Conservation (phyloP, 2,329 filamentous ascomycete genomes). For the Penicillium sp. region DNA sequence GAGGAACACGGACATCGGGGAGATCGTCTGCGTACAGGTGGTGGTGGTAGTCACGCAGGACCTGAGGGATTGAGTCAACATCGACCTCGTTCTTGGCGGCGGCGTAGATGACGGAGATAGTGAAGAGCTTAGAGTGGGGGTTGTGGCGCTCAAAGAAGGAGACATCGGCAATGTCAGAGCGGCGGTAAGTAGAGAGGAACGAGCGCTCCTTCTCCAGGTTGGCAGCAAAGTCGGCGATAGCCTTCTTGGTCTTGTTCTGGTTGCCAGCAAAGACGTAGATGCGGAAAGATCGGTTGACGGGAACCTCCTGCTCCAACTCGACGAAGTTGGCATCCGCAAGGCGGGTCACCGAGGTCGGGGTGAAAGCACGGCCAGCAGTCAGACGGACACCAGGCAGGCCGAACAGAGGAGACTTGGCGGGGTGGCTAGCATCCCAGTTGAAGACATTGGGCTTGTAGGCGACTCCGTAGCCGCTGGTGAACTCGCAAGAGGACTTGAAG, state of each 20-base stretch:
- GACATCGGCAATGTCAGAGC: conserved; percentile 62
- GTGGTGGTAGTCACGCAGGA: conserved; percentile 74
- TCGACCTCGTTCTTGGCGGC: conserved; percentile 68
- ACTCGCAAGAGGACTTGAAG: conserved; percentile 89
- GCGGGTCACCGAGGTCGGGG: conserved; percentile 78
- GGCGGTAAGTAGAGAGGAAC: conserved; percentile 69
- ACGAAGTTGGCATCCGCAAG: conserved; percentile 88
- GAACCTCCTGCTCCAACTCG: conserved; percentile 86
- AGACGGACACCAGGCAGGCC: conserved; percentile 66
- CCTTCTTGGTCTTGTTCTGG: conserved; percentile 59
- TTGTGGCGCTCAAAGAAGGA: conserved; percentile 80
- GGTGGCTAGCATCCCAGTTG: conserved; percentile 78
- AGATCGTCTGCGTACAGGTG: conserved; percentile 87
- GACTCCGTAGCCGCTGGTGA: conserved; percentile 90
- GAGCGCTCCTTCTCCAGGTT: conserved; percentile 66
- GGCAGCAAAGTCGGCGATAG: conserved; percentile 69
- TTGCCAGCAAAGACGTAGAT: conserved; percentile 83
- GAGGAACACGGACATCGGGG: conserved; percentile 68
- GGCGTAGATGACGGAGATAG: conserved; percentile 74
- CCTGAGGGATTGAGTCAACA: conserved; percentile 68
- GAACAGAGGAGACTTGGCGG: conserved; percentile 70
- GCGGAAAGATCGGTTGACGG: conserved; percentile 83
- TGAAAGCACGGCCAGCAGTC: conserved; percentile 72
- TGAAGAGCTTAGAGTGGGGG: conserved; percentile 81
- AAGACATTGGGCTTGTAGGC: conserved; percentile 78